Evolutionary conservation across 164 flowering plant species (phyloP).

Genomic region (Stephania cephalantha): DNA sequence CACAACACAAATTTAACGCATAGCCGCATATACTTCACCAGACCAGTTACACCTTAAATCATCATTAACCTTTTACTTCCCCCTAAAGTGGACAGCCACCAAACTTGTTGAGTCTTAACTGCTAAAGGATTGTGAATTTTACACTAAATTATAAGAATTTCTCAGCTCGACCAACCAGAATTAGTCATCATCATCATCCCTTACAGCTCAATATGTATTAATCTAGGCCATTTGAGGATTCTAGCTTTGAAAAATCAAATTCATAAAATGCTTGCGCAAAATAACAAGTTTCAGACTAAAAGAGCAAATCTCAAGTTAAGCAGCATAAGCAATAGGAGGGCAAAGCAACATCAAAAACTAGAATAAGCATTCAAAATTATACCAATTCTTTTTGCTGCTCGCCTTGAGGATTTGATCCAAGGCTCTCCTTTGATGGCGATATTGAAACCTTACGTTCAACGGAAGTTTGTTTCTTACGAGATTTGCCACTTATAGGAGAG

Average conservation of each 20-base stretch:
- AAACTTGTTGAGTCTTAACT: not conserved
- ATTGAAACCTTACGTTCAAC: slow-evolving; percentile 17
- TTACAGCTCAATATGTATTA: not conserved
- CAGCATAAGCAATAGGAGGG: not conserved
- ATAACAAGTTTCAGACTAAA: not conserved
- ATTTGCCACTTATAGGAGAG: slow-evolving; percentile 28
- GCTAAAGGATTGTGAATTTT: not conserved
- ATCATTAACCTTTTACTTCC: not conserved
- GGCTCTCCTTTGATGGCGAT: slow-evolving; percentile 28
- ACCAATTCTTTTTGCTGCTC: slow-evolving; percentile 46
- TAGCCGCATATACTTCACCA: no score
- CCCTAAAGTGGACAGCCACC: not conserved
- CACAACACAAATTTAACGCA: no score
- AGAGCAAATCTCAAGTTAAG: not conserved
- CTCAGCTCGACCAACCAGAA: not conserved
- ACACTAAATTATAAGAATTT: not conserved
- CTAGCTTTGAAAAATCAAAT: not conserved
- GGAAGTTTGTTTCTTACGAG: slow-evolving; percentile 27
- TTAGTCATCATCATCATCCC: not conserved
- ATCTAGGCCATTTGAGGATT: not conserved
- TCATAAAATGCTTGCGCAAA: not conserved
- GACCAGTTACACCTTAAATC: not conserved
- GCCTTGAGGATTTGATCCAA: slow-evolving; percentile 23
- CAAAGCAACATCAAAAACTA: slow-evolving; percentile 2
- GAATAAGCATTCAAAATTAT: slow-evolving; percentile 4